Conservation (phyloP, 768 basidiomycete genomes). For the Leccinum subgranulosum region DNA sequence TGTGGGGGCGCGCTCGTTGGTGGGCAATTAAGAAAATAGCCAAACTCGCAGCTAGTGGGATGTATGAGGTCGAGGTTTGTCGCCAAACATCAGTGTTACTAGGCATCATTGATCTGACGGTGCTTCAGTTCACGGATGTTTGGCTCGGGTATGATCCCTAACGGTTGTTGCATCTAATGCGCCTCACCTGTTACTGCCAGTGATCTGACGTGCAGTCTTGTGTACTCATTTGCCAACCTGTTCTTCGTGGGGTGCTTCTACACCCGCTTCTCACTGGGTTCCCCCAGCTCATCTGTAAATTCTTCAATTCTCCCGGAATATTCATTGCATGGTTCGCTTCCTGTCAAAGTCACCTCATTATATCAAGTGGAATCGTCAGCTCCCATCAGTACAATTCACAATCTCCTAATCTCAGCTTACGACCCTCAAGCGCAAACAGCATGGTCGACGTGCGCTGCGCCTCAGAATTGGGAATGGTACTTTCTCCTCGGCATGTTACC, state of each 20-base stretch:
- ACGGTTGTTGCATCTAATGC: not conserved
- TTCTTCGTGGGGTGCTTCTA: slow-evolving; percentile 78
- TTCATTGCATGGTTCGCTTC: not conserved
- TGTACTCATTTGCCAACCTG: slow-evolving; percentile 70
- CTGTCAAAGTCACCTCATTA: not conserved
- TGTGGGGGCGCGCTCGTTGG: slow-evolving; percentile 45
- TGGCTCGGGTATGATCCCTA: slow-evolving; percentile 69
- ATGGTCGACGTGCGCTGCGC: slow-evolving; percentile 41
- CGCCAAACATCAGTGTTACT: not conserved
- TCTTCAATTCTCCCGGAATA: not conserved
- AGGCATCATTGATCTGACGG: slow-evolving; percentile 2
- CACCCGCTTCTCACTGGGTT: slow-evolving; percentile 16
- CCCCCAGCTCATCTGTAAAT: not conserved
- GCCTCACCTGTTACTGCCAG: slow-evolving; percentile 35
- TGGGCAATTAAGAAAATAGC: slow-evolving; percentile 73
- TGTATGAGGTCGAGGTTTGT: slow-evolving; percentile 68
- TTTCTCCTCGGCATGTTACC: slow-evolving; percentile 65
- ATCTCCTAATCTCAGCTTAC: slow-evolving; percentile 7
- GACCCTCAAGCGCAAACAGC: slow-evolving; percentile 39
- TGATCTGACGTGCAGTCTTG: slow-evolving; percentile 80
- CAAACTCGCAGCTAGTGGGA: slow-evolving; percentile 67
- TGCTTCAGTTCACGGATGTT: slow-evolving; percentile 72
- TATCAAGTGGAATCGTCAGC: not conserved
- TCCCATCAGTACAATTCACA: not conserved
- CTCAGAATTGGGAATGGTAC: slow-evolving; percentile 57